Evolutionary conservation across 768 basidiomycete genomes (phyloP), one percentile per base, ranked within the genome.

Genomic region (Imleria badia): DNA sequence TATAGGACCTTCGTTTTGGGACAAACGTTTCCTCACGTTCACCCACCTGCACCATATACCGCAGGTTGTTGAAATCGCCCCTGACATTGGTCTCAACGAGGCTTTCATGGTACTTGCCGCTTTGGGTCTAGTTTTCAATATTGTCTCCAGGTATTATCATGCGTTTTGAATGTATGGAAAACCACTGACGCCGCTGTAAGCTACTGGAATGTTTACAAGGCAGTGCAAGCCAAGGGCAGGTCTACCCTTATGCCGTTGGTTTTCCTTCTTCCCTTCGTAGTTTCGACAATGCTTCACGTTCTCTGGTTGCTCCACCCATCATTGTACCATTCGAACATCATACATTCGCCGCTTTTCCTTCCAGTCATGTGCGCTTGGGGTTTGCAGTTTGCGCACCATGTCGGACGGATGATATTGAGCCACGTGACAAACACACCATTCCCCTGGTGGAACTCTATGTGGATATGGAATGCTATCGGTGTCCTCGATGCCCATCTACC

Each of bases 351-450:
- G 1, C 78, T 86, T 23, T 86, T 98, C 66, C 73, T 98, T 13
- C 93, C 94, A 4, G 97, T 95, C 76, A 71, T 95, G 17, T 87
- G 85, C 63, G 86, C 90, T 19, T 98, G 95, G 94, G 96, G 94
- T n/a, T 70, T 91, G 48, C 89, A 91, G 70, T 91, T 92, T 60
- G 87, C 89, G 30, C 90, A 91, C 59, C 88, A 94, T 67, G 95
- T 97, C 35, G 92, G 93, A 12, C 77, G 87, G 60, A 90, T 98
- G 79, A 98, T 98, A 64, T 75, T 97, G 44, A 91, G 94, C 1
- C 97, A 98, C 70, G 85, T 97, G 29, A 95, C 95, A 48, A 84
- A 83, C 58, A 76, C 80, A 41, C 75, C 83, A 6, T 96, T 98
- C 76, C 97, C 97, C 0, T 76, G 80, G 66, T 94, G 89, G 83